phyloP scores from a whole-genome alignment of 129 eudicot genomes.

The Cynara cardunculus region DNA sequence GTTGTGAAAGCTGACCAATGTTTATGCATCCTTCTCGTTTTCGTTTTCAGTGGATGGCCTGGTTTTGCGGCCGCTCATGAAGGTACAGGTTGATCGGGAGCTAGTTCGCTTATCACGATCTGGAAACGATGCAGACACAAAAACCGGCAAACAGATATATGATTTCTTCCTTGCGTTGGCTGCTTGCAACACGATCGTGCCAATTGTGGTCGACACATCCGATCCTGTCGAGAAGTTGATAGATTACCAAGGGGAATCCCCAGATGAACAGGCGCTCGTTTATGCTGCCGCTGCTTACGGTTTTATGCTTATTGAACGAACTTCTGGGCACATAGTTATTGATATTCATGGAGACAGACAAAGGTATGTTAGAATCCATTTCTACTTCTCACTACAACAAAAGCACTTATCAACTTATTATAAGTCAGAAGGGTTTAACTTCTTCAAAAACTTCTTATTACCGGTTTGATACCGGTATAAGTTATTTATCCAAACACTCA shows the following conservation, averaged over 20 bases:
- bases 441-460: too few species aligned
- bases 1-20: neutral
- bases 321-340: conserved; percentile 90
- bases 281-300: conserved; percentile 97
- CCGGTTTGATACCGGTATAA: too few species aligned
- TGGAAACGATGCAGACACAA: conserved; percentile 41
- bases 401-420: too few species aligned
- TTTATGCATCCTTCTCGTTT: neutral
- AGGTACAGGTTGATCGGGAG: conserved; percentile 62
- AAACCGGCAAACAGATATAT: conserved; percentile 41
- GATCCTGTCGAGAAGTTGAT: conserved; percentile 57
- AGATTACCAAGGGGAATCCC: conserved; percentile 94
- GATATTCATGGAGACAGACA: conserved; percentile 86
- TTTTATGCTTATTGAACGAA: conserved; percentile 77
- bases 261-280: conserved; percentile 94
- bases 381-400: neutral
- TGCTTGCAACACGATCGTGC: conserved; percentile 95
- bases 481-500: too few species aligned
- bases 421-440: too few species aligned
- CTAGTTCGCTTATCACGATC: conserved; percentile 43
- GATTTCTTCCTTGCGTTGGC: conserved; percentile 89
- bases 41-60: conserved; percentile 53
- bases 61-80: conserved; percentile 69
- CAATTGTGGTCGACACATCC: conserved; percentile 52
- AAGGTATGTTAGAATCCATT: conserved; percentile 43